phyloP scores from a whole-genome alignment of 164 flowering plant species.

The Umbilicus rupestris region DNA sequence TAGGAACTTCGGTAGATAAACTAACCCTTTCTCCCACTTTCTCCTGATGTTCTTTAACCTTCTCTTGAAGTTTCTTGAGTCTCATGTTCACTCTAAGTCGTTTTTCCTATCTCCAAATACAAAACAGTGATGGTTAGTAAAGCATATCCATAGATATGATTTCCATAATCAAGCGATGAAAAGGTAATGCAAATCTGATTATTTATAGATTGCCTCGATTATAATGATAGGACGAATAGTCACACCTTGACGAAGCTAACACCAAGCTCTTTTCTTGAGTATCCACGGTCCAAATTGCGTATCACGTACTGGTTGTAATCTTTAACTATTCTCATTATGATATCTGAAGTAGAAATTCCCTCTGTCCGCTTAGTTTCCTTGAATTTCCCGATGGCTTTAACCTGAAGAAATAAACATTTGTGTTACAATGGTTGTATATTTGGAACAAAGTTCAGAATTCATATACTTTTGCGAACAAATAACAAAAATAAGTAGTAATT shows the following conservation, averaged over 20 bases:
- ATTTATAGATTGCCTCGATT: background rate
- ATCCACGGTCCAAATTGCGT: conserved; percentile 16
- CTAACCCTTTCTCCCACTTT: conserved; percentile 18
- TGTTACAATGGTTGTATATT: background rate
- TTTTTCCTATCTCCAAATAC: conserved; percentile 15
- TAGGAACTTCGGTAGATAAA: background rate
- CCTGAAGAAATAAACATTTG: conserved; percentile 14
- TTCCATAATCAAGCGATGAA: background rate
- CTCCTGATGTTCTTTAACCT: conserved; percentile 20
- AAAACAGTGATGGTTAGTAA: background rate
- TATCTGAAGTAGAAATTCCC: conserved; percentile 38
- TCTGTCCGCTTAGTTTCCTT: conserved; percentile 37
- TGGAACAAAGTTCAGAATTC: background rate
- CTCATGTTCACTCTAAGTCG: conserved; percentile 21
- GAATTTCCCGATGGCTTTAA: conserved; percentile 28
- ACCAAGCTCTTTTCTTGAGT: conserved; percentile 19
- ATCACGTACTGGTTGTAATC: conserved; percentile 22
- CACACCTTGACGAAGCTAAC: conserved; percentile 21
- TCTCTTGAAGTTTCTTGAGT: conserved; percentile 16
- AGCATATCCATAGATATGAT: background rate
- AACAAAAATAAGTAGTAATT: background rate
- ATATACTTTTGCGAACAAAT: too few relatives aligned
- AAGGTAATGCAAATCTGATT: background rate
- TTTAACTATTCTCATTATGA: conserved; percentile 22
- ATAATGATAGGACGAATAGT: background rate